phyloP scores from a whole-genome alignment of 108 stramenopile species.

The Nitzschia sp. region DNA sequence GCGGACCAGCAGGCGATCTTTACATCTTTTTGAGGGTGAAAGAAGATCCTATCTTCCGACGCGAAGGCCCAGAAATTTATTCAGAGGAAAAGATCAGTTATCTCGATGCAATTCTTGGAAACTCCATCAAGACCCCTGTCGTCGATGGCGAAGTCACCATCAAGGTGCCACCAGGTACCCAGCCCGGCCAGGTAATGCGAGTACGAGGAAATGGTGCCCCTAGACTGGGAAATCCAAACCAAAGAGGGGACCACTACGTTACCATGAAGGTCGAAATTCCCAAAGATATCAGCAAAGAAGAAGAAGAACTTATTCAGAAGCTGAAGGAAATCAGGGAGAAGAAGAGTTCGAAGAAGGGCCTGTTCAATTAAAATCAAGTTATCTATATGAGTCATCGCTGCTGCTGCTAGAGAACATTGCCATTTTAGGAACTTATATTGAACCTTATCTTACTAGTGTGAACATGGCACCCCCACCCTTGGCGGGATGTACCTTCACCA shows the following conservation, averaged over 20 bases:
- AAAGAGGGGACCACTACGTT: constrained; percentile 95
- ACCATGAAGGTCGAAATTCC: constrained; percentile 96
- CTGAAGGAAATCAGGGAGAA: constrained; percentile 77
- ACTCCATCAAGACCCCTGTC: constrained; percentile 86
- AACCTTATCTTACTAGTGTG: constrained; percentile 48
- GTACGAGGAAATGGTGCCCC: constrained; percentile 93
- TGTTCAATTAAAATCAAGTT: constrained; percentile 21
- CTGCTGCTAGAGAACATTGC: not conserved
- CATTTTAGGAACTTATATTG: not conserved
- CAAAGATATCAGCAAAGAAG: constrained; percentile 86
- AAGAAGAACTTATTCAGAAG: constrained; percentile 82
- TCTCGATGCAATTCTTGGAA: constrained; percentile 94
- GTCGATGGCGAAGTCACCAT: constrained; percentile 96
- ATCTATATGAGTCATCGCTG: not conserved
- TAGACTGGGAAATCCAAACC: constrained; percentile 67
- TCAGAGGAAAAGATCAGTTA: constrained; percentile 86
- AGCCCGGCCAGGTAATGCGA: constrained; percentile 95
- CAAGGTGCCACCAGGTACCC: constrained; percentile 95
- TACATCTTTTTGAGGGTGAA: constrained; percentile 97
- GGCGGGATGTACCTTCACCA: constrained; percentile 75
- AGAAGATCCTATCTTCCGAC: constrained; percentile 83
- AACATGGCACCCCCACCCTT: constrained; percentile 60
- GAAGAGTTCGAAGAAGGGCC: constrained; percentile 39
- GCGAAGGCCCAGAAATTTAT: constrained; percentile 95
- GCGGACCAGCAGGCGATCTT: constrained; percentile 93